phyloP scores from a whole-genome alignment of 352 stramenopile genomes.

The Globisporangium cystogenes region DNA sequence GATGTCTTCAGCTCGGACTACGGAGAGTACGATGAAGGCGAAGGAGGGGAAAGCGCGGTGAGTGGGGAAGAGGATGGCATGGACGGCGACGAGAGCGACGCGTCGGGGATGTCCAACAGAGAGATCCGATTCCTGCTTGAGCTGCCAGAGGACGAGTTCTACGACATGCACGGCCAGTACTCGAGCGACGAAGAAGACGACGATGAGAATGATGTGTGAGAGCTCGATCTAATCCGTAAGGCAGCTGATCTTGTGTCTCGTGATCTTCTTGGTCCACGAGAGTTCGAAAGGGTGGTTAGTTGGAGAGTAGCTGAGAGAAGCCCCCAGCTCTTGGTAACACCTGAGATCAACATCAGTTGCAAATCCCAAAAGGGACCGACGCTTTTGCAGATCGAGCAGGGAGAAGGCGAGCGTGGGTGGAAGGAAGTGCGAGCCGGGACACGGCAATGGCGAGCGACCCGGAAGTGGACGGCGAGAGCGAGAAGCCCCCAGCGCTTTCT shows the following conservation, averaged over 20 bases:
- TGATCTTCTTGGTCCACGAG: not conserved
- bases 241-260: too few relatives aligned
- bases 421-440: too few relatives aligned
- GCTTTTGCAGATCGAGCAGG: too few relatives aligned
- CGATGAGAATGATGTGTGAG: constrained; percentile 39
- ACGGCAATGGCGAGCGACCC: constrained; percentile 28
- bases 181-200: constrained; percentile 74
- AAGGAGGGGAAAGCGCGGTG: not conserved
- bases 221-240: not conserved
- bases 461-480: constrained; percentile 27
- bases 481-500: constrained; percentile 28
- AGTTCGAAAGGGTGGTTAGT: too few relatives aligned
- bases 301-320: not conserved
- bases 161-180: constrained; percentile 69
- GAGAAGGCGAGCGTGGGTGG: too few relatives aligned
- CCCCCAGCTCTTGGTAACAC: too few relatives aligned
- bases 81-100: constrained; percentile 19
- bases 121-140: constrained; percentile 72
- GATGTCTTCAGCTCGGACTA: constrained; percentile 39
- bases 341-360: too few relatives aligned
- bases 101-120: constrained; percentile 34
- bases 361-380: too few relatives aligned
- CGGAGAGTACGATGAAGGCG: constrained; percentile 25
- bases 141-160: constrained; percentile 62
- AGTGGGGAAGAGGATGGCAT: constrained; percentile 21